Conservation (phyloP, 768 basidiomycete species). For the Cubamyces sp. region DNA sequence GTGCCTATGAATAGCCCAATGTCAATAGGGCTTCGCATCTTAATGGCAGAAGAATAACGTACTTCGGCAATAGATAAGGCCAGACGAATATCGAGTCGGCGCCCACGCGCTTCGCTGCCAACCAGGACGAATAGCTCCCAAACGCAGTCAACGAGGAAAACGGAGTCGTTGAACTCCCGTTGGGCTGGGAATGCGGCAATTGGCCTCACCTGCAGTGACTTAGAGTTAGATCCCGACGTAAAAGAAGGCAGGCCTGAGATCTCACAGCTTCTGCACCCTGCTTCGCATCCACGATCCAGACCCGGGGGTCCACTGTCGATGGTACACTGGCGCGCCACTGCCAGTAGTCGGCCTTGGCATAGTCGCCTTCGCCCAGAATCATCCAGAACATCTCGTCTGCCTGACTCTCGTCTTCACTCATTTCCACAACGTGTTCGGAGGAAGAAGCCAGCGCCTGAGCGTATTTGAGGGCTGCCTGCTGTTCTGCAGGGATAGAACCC, state of each 20-base stretch:
- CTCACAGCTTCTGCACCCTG: conserved; percentile 47
- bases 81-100: conserved; percentile 61
- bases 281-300: conserved; percentile 61
- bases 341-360: conserved; percentile 85
- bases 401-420: conserved; percentile 67
- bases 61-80: conserved; percentile 65
- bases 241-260: conserved; percentile 8
- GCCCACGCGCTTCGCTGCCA: conserved; percentile 63
- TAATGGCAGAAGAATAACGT: conserved; percentile 17
- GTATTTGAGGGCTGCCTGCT: conserved; percentile 64
- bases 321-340: conserved; percentile 56
- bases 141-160: conserved; percentile 73
- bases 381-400: conserved; percentile 86
- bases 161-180: conserved; percentile 43
- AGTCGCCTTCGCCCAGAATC: conserved; percentile 75
- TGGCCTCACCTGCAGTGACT: conserved; percentile 47
- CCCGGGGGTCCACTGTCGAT: conserved; percentile 48
- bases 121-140: conserved; percentile 84
- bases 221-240: not conserved
- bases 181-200: conserved; percentile 50
- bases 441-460: conserved; percentile 50
- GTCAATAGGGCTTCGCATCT: not conserved
- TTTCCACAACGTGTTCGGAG: conserved; percentile 50
- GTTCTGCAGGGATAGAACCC: conserved; percentile 64
- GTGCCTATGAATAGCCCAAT: conserved; percentile 43